Percentiles rank a stretch among this genome's conserved stretches.
These are phyloP conservation scores for Cyamopsis tetragonoloba DNA, from an alignment of 306 rosid species.

Conservation along the genomic window DNA sequence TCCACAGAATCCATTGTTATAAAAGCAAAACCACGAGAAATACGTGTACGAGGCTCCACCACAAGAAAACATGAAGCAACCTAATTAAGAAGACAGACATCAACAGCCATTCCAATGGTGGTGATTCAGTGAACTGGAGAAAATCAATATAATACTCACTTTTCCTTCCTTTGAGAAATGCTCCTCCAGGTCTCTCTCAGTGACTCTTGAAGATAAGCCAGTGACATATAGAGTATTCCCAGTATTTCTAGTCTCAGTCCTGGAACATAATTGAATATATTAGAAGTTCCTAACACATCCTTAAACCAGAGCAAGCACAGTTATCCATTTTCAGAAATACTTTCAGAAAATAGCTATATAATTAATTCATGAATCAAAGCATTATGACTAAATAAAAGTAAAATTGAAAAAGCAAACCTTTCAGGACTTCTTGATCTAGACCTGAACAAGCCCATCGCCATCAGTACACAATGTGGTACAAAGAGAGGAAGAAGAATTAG, in stretches of 20 bases:
- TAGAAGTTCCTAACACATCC: constrained; percentile 14
- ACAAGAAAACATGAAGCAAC: constrained; percentile 97
- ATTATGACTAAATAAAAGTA: not conserved
- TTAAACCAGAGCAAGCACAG: not conserved
- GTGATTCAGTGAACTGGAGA: not conserved
- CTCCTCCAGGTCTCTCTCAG: constrained; percentile 84
- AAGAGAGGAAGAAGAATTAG: not conserved
- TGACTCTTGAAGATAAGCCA: constrained; percentile 86
- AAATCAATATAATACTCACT: constrained; percentile 36
- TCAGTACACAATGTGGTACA: not conserved
- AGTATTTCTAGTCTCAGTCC: constrained; percentile 47
- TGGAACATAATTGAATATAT: constrained; percentile 24
- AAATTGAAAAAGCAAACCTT: constrained; percentile 43
- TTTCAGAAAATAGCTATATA: not conserved
- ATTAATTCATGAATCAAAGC: not conserved
- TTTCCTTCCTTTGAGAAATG: constrained; percentile 96
- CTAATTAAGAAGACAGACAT: constrained; percentile 34
- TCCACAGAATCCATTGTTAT: constrained; percentile 77
- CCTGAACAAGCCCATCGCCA: constrained; percentile 38
- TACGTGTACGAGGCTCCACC: constrained; percentile 83
- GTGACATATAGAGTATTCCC: constrained; percentile 94
- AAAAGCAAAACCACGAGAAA: constrained; percentile 97
- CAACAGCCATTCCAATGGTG: not conserved
- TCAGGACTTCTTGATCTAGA: constrained; percentile 87
- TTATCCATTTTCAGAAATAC: not conserved